A percentile compares a stretch with the other conserved stretches of the same genome.
Evolutionary conservation across 169 alveolate genomes (phyloP).

Genomic region (Eimeria tenella): DNA sequence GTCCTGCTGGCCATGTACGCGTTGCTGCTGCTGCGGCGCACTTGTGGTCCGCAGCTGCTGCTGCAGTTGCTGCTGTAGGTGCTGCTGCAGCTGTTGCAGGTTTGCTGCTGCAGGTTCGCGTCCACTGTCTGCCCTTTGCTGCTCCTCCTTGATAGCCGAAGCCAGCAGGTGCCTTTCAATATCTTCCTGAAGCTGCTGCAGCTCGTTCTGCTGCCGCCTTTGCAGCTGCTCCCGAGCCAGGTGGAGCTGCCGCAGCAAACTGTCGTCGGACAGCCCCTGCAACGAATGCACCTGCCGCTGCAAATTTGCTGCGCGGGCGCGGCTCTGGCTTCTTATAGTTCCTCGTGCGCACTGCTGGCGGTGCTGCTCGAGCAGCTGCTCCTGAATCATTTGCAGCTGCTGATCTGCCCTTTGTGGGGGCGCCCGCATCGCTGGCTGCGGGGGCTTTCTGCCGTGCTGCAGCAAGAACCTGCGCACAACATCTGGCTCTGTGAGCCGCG

Average conservation of each 20-base stretch:
- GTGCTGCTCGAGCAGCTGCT: constrained; percentile 59
- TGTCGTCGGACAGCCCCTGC: not conserved
- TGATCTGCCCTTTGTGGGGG: constrained; percentile 51
- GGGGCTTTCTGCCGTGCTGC: constrained; percentile 13
- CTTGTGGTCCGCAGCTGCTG: not conserved
- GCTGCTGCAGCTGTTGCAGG: not conserved
- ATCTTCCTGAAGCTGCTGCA: not conserved
- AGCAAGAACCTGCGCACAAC: constrained; percentile 7
- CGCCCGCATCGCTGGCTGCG: not conserved
- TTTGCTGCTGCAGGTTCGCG: not conserved
- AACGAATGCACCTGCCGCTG: not conserved
- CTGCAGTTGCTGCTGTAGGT: not conserved
- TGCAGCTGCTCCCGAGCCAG: constrained; percentile 11
- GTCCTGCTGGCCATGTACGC: not conserved
- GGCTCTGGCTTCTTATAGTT: not conserved
- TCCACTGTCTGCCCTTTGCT: not conserved
- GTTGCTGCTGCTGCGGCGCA: not conserved
- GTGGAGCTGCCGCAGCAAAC: not conserved
- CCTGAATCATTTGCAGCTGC: constrained; percentile 46
- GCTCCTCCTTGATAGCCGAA: not conserved
- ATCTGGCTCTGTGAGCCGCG: not conserved
- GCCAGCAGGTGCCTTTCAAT: constrained; percentile 5
- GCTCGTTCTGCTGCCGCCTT: constrained; percentile 5
- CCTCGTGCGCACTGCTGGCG: constrained; percentile 10
- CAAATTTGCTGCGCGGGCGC: not conserved